Conservation (phyloP, 1,284 basidiomycete genomes). For the Kalmanozyma brasiliensis region DNA sequence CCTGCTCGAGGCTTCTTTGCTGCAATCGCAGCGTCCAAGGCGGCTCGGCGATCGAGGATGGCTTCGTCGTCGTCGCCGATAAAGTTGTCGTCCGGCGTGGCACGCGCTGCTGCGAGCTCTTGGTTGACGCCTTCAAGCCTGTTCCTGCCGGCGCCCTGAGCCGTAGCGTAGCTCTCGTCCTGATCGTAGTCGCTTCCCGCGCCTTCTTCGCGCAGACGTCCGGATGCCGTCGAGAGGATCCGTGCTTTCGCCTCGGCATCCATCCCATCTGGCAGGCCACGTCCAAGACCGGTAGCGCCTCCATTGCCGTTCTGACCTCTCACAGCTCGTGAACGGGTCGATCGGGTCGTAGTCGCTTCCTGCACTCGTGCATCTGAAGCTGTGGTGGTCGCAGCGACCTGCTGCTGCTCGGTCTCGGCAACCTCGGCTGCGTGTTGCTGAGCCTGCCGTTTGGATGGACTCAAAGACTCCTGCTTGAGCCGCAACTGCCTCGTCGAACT, state of each 20-base stretch:
- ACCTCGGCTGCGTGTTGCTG: neutral
- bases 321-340: constrained; percentile 1
- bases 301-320: neutral
- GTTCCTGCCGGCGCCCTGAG: neutral
- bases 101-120: constrained; percentile 15
- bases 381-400: neutral
- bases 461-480: constrained; percentile 27
- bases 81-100: constrained; percentile 32
- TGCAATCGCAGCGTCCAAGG: constrained; percentile 32
- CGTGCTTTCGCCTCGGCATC: constrained; percentile 7
- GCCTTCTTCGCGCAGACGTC: constrained; percentile 32
- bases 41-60: constrained; percentile 28
- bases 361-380: no score
- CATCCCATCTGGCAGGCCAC: constrained; percentile 17
- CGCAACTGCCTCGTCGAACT: constrained; percentile 16
- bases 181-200: constrained; percentile 13
- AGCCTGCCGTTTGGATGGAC: constrained; percentile 22
- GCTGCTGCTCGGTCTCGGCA: neutral
- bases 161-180: neutral
- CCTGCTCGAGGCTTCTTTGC: constrained; percentile 30
- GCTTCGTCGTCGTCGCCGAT: constrained; percentile 38
- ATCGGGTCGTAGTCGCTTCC: no score
- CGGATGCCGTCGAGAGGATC: constrained; percentile 31
- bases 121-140: constrained; percentile 6
- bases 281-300: constrained; percentile 20